Percentiles rank a stretch among this genome's conserved stretches.
Conservation (phyloP, 73 alveolate genomes). For the Blepharisma stoltei region DNA sequence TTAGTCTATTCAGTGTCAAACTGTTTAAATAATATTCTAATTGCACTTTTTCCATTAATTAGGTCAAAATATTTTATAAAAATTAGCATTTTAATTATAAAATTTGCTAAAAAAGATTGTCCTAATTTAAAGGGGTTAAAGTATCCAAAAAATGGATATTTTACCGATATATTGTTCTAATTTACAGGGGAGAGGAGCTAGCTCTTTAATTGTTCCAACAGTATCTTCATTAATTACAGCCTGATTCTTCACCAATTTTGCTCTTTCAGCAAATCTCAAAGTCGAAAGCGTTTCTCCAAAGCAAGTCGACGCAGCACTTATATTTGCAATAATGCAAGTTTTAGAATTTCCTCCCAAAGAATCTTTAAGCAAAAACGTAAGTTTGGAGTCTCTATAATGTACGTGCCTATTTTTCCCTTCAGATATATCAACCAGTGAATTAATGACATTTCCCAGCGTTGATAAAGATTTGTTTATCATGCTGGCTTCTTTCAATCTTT, state of each 20-base stretch:
- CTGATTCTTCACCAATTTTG: constrained; percentile 66
- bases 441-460: constrained; percentile 92
- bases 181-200: no score
- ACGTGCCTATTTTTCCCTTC: constrained; percentile 75
- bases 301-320: constrained; percentile 62
- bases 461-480: constrained; percentile 90
- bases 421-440: constrained; percentile 71
- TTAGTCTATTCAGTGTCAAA: no score
- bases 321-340: constrained; percentile 81
- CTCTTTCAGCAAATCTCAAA: constrained; percentile 89
- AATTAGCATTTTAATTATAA: no score
- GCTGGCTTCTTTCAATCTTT: constrained; percentile 96
- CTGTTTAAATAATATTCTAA: no score
- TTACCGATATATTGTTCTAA: no score
- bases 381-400: constrained; percentile 85
- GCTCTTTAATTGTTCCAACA: constrained; percentile 42
- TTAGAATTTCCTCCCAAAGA: constrained; percentile 86
- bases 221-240: constrained; percentile 81
- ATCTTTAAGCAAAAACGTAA: constrained; percentile 74
- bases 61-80: no score
- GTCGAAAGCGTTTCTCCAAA: constrained; percentile 90
- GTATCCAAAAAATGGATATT: no score
- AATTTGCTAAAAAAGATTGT: no score
- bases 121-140: no score
- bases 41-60: no score